Base-by-base conservation (phyloP, 352 stramenopile species). In the Phytophthora tubulina region DNA sequence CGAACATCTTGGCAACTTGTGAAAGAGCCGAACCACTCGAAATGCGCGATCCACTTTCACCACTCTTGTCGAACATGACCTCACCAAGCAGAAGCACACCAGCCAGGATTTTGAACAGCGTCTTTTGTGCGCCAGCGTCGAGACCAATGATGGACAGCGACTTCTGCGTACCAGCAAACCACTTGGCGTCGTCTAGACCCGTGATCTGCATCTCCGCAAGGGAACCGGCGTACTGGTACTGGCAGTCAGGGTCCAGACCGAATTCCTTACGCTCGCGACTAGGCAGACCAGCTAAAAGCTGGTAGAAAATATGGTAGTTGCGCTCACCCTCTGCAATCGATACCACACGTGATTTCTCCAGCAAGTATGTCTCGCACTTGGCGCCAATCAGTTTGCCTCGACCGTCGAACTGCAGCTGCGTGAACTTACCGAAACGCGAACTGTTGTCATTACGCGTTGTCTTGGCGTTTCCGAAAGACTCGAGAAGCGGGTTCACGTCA, bases 251-350 rank as follows among this genome's bases (percentile, higher is more conserved):
- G 50, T 96, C 84, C 3, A 96, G 75, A 14, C 88, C 76, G 53
- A 89, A 87, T 2, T 91, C 85, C 35, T 85, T 75, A 3, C 84
- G 78, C 63, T 93, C 84, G 3, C 64, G 56, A 11, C 70, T 72
- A 10, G 86, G 79, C 6, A 96, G 71, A 56, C 89, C 89, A 27
- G 83, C 70, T 14, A 96, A 75, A 56, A 96, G 85, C 79, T 99
- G 96, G 76, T 99, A 99, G 74, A 99, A 99, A 69, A 99, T 97
- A 75, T 99, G 97, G 79, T 99, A 99, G 70, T 99, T 99, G 30
- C 97, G 88, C 78, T 99, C 96, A 11, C 96, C 96, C n/a, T 98
- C 91, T 4, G 94, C 92, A 72, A 98, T 98, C 10, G 86, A 95
- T 30, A 97, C 95, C 39, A 99, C 97, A 46, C 97, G 92, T 8